These are phyloP conservation scores for Xylaria sp. DNA, from an alignment of 2,329 filamentous ascomycete genomes.

Conservation along the genomic window DNA sequence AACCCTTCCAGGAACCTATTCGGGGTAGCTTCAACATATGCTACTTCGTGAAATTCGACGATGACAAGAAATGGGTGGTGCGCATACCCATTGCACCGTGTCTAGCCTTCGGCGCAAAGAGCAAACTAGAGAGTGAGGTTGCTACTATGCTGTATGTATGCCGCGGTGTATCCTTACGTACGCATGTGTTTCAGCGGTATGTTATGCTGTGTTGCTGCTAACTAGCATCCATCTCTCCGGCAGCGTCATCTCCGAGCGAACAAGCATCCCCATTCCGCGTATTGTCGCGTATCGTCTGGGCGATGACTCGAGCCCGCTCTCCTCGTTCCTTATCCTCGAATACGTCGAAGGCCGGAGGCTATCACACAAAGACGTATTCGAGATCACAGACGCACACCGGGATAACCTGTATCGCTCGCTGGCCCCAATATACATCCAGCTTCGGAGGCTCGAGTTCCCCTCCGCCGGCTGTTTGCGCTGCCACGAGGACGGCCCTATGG, in stretches of 20 bases:
- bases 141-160: slow-evolving; percentile 21
- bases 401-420: slow-evolving; percentile 36
- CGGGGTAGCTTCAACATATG: slow-evolving; percentile 45
- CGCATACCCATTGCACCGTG: slow-evolving; percentile 42
- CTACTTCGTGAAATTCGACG: slow-evolving; percentile 43
- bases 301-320: slow-evolving; percentile 35
- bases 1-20: slow-evolving; percentile 37
- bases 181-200: not conserved
- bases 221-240: not conserved
- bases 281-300: slow-evolving; percentile 38
- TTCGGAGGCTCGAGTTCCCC: slow-evolving; percentile 39
- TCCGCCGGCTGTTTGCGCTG: slow-evolving; percentile 33
- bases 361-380: slow-evolving; percentile 28
- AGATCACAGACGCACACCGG: slow-evolving; percentile 36
- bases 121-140: slow-evolving; percentile 39
- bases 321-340: slow-evolving; percentile 44
- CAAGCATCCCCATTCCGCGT: slow-evolving; percentile 41
- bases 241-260: slow-evolving; percentile 33
- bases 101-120: slow-evolving; percentile 26
- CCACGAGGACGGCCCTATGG: slow-evolving; percentile 26
- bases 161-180: slow-evolving; percentile 37
- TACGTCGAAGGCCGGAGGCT: slow-evolving; percentile 41
- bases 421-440: slow-evolving; percentile 41
- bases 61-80: slow-evolving; percentile 42
- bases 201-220: slow-evolving; percentile 2